A percentile compares a stretch with the other conserved stretches of the same genome.
Evolutionary conservation across 1,139 yeast species (phyloP).

Genomic region (Magnusiomyces starmeri): DNA sequence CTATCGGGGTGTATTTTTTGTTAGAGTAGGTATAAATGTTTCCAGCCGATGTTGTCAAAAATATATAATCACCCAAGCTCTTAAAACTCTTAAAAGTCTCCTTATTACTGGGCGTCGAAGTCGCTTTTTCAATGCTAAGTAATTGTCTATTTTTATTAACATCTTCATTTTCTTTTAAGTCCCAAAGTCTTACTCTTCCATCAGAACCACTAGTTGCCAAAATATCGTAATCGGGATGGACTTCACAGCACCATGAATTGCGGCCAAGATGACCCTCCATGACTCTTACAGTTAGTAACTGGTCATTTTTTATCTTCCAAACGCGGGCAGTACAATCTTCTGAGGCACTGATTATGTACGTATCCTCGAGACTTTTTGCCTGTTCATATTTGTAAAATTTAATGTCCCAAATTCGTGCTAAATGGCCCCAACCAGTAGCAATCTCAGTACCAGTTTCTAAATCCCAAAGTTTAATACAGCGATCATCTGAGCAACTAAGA

Average conservation of each 20-base stretch:
- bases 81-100: conserved; percentile 22
- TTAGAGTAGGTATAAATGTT: neutral
- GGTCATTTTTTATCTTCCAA: conserved; percentile 45
- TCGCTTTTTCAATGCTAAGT: conserved; percentile 31
- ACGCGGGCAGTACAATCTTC: conserved; percentile 86
- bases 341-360: conserved; percentile 55
- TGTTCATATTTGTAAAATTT: conserved; percentile 41
- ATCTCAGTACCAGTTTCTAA: conserved; percentile 46
- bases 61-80: neutral
- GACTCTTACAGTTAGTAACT: conserved; percentile 41
- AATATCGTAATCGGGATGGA: conserved; percentile 40
- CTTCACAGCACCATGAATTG: conserved; percentile 79
- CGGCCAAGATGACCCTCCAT: conserved; percentile 73
- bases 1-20: conserved; percentile 25
- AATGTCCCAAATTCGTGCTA: conserved; percentile 86
- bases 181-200: conserved; percentile 64
- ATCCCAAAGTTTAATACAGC: conserved; percentile 76
- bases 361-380: conserved; percentile 19
- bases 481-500: conserved; percentile 86
- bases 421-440: conserved; percentile 94
- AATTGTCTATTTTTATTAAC: conserved; percentile 28
- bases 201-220: conserved; percentile 81
- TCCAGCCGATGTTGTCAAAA: conserved; percentile 5
- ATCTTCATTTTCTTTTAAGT: conserved; percentile 35
- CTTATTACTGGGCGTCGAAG: neutral